Conservation (phyloP, 108 stramenopile species). For the Heterococcus sp. region DNA sequence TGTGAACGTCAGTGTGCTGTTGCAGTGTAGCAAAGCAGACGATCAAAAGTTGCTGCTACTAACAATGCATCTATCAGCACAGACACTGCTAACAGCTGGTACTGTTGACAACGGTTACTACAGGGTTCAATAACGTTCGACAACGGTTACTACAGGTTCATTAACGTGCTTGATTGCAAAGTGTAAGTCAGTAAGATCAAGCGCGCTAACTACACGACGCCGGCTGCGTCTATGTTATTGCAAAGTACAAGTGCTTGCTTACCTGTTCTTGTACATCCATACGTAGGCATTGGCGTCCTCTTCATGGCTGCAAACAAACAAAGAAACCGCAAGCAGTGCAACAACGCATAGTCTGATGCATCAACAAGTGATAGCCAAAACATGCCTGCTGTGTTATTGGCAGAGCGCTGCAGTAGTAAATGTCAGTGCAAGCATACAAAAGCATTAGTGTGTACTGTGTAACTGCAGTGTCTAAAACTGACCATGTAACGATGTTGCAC, state of each 20-base stretch:
- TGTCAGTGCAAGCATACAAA: neutral
- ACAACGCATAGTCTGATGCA: neutral
- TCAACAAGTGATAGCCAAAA: neutral
- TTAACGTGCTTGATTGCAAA: too few relatives aligned
- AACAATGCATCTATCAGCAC: too few relatives aligned
- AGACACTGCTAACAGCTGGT: too few relatives aligned
- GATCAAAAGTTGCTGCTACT: too few relatives aligned
- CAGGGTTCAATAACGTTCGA: too few relatives aligned
- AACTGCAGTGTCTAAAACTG: neutral
- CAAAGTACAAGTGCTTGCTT: neutral
- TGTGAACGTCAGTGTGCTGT: neutral
- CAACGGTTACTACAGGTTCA: too few relatives aligned
- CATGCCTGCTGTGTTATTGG: neutral
- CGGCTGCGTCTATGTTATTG: neutral
- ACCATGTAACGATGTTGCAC: constrained; percentile 5
- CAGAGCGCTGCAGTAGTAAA: neutral
- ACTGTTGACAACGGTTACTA: too few relatives aligned
- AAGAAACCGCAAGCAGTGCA: neutral
- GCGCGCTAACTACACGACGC: neutral
- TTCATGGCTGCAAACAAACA: constrained; percentile 15
- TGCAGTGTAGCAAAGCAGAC: too few relatives aligned
- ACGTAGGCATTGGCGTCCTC: constrained; percentile 38
- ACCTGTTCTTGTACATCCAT: constrained; percentile 28
- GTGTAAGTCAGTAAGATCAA: too few relatives aligned
- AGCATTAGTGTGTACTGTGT: neutral